These are phyloP conservation scores for Torrubiella hemipterigena DNA, from an alignment of 2,329 filamentous ascomycete species.

Conservation along the genomic window DNA sequence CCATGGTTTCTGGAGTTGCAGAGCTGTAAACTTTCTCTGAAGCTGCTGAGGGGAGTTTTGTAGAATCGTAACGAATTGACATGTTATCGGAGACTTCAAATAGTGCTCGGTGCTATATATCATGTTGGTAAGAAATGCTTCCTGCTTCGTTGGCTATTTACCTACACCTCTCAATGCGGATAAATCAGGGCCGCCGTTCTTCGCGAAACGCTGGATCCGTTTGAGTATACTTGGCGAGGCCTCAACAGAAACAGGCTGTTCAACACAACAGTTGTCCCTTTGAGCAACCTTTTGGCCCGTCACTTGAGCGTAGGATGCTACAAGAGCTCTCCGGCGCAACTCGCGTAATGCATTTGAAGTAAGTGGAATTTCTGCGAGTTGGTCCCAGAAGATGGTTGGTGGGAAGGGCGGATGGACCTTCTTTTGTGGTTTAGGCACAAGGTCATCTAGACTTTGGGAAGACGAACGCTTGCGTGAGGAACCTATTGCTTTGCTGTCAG, in stretches of 20 bases:
- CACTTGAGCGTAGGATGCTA: neutral
- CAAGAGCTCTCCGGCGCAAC: neutral
- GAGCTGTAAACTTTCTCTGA: neutral
- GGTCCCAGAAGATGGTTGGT: neutral
- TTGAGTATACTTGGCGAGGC: neutral
- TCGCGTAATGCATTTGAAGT: neutral
- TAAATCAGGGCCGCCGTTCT: constrained; percentile 1
- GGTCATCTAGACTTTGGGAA: too few relatives aligned
- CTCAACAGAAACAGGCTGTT: neutral
- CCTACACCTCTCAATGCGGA: neutral
- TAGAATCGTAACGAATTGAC: neutral
- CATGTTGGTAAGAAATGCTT: too few relatives aligned
- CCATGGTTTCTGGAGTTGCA: neutral
- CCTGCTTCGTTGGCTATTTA: too few relatives aligned
- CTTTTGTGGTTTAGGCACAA: too few relatives aligned
- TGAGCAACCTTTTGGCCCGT: neutral
- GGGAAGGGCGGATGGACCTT: neutral
- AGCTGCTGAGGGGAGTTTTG: neutral
- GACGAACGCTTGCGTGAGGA: too few relatives aligned
- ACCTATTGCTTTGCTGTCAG: too few relatives aligned
- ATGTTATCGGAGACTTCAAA: neutral
- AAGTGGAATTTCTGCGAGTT: neutral
- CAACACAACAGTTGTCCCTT: neutral
- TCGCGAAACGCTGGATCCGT: neutral
- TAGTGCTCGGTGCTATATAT: neutral